Percentiles rank a stretch among this genome's conserved stretches.
Conservation (phyloP, 495 filamentous ascomycete species). For the Xylaria palmicola region DNA sequence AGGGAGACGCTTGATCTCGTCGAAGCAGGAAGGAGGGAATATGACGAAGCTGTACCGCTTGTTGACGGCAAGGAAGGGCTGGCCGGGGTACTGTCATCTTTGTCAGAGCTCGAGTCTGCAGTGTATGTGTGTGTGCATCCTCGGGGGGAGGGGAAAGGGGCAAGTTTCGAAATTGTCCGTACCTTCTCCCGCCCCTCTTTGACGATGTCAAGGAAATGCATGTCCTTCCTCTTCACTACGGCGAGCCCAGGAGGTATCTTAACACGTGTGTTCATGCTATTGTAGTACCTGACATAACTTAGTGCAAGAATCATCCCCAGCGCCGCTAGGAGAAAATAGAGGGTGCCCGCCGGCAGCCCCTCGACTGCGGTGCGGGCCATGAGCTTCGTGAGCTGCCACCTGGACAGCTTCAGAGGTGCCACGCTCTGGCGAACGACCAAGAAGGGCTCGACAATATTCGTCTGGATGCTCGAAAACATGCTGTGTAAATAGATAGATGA, state of each 20-base stretch:
- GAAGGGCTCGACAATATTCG: background rate
- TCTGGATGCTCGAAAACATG: background rate
- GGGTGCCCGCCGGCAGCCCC: background rate
- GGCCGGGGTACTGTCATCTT: background rate
- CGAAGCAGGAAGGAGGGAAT: background rate
- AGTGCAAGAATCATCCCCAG: background rate
- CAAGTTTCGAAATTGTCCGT: background rate
- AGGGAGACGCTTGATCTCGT: constrained; percentile 2
- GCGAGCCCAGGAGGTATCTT: background rate
- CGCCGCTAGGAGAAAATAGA: background rate
- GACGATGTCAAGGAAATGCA: background rate
- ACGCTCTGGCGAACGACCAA: background rate
- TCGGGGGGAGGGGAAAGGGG: background rate
- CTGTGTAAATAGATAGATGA: background rate
- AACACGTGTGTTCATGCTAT: background rate
- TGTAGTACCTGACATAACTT: background rate
- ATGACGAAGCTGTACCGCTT: background rate
- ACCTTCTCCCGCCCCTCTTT: background rate
- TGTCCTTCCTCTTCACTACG: background rate
- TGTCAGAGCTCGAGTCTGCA: background rate
- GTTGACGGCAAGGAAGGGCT: background rate
- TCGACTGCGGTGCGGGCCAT: background rate
- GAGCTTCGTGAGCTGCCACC: constrained; percentile 2
- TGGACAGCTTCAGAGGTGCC: background rate
- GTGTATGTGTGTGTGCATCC: background rate